Base-by-base conservation (phyloP, 306 rosid genomes). In the Cyamopsis tetragonoloba region DNA sequence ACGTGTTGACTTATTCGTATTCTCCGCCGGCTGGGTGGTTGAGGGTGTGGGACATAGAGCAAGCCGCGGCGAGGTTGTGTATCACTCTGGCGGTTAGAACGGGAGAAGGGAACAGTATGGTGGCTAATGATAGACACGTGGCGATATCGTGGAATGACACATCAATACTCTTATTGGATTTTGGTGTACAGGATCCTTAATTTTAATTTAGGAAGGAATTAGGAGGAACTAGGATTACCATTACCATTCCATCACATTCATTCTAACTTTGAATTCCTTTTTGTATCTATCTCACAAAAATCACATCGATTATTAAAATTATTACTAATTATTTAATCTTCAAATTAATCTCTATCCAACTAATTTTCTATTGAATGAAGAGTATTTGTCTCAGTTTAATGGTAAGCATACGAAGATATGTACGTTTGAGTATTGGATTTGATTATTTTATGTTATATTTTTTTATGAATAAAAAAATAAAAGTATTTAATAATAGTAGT, bases 151-250 rank as follows among this genome's bases (percentile, higher is more conserved):
- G 65, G 3, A 57, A 3, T 3, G 81, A 85, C 51, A 35, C 80
- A 28, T 55, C 38, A 0, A 66, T 90, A 71, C 89, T 82, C 66
- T 47, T 90, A 1, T 77, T 95, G 89, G 95, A 95, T 79, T 95
- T 95, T 71, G 88, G 95, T 59, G 87, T 80, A 57, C 72, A 77
- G 41, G 47, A 53, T 26, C 22, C 34, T 42, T 55, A 11, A 4
- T 3, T n/a, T n/a, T n/a, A n/a, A n/a, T n/a, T n/a, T n/a, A n/a
- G n/a, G n/a, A n/a, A n/a, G n/a, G n/a, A n/a, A n/a, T n/a, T n/a
- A n/a, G n/a, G n/a, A n/a, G n/a, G n/a, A n/a, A n/a, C n/a, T n/a
- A n/a, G n/a, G n/a, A n/a, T n/a, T n/a, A n/a, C n/a, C n/a, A 6
- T 0, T 35, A 1, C 11, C 32, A n/a, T 9, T 0, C 7, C 32